phyloP scores from a whole-genome alignment of 164 flowering plant species.

The Taxillus chinensis region DNA sequence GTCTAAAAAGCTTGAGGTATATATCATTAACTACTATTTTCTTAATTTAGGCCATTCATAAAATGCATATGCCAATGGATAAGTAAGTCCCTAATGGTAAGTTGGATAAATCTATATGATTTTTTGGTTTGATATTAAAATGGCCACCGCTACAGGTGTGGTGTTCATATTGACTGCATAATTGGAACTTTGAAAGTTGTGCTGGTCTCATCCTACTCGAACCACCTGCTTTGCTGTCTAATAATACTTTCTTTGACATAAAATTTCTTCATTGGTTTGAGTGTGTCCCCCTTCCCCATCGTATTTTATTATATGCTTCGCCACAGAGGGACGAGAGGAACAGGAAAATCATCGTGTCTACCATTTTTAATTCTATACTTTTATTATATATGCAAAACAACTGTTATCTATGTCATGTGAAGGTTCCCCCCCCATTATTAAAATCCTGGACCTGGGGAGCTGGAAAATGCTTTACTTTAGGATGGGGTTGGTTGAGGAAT shows the following conservation, averaged over 20 bases:
- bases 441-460: constrained; percentile 12
- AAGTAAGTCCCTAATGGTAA: too few relatives aligned
- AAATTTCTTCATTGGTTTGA: constrained; percentile 14
- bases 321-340: neutral
- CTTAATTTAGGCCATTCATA: too few relatives aligned
- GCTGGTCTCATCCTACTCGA: constrained; percentile 20
- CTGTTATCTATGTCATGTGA: constrained; percentile 14
- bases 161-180: too few relatives aligned
- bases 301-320: constrained; percentile 4
- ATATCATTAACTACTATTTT: neutral
- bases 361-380: constrained; percentile 1
- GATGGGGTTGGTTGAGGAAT: too few relatives aligned
- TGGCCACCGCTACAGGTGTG: neutral
- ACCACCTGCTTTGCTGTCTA: constrained; percentile 20
- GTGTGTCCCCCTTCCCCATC: constrained; percentile 6
- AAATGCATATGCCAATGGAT: too few relatives aligned
- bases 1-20: constrained; percentile 73
- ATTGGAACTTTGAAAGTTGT: too few relatives aligned
- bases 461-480: too few relatives aligned
- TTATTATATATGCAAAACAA: constrained; percentile 6
- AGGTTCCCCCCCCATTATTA: constrained; percentile 1
- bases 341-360: constrained; percentile 7
- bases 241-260: neutral
- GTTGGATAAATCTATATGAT: too few relatives aligned
- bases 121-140: neutral